Evolutionary conservation across 2,329 filamentous ascomycete species (phyloP), one percentile per base, ranked within the genome.

Genomic region (Calonectria pseudoreteaudii): DNA sequence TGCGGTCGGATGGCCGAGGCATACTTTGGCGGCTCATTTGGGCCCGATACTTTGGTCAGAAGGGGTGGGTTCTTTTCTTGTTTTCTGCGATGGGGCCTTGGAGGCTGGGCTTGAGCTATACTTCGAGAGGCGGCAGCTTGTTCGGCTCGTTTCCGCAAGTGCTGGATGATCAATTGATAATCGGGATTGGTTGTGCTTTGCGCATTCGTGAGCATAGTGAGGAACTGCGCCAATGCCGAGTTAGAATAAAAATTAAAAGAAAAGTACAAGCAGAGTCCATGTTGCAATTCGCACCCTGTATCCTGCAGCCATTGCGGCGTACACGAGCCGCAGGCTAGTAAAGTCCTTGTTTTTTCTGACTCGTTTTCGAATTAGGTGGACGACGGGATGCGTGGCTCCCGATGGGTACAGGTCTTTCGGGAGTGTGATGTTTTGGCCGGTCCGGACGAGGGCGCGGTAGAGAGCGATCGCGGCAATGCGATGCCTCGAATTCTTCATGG

Each of bases 381-480:
- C 85, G 68, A 95, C 84, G 0, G 91, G 90, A 71, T 88, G 75
- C 11, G 67, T 65, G 6, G 70, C 47, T 18, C 84, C 71, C 80
- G 80, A 23, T 50, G 79, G 80, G 38, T 79, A 75, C 5, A 80
- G 66, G 60, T 90, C 85, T 80, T 86, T 79, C 1, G 90, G 88
- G 2, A 94, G 84, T 1, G 88, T 85, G 41, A 93, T 84, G 50
- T 83, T 86, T 36, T 86, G 83, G 72, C 88, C 91, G 84, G 91
- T 89, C 75, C 88, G 88, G 67, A 95, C 85, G 70, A 96, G 90
- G 44, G 93, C 91, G 75, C 93, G 90, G 85, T 93, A 96, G 64
- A 96, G 91, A 66, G 94, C 93, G 75, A 94, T 88, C 81, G 91
- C 90, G 80, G 90, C 90, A 79, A 80, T 82, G 74, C 90, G 87